Evolutionary conservation across 176 grass and related monocot species (phyloP), one percentile per base, ranked within the genome.

Genomic region (Miscanthus lutarioriparius): DNA sequence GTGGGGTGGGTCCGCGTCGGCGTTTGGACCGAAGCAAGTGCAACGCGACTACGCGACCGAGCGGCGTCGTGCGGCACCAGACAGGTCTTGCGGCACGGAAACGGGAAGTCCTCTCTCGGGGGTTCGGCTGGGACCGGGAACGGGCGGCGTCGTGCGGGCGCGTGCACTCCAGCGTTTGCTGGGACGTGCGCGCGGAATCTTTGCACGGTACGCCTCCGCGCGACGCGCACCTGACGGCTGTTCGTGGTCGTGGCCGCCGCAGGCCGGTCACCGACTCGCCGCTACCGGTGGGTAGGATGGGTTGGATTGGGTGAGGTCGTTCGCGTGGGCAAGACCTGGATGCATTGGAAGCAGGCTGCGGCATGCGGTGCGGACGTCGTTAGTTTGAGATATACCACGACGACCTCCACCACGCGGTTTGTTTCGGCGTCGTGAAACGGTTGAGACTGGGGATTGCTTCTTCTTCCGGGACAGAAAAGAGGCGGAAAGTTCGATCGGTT

Each of bases 151-250:
- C 30, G 72, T 77, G 80, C 38, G 67, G 33, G 47, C 12, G 76
- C 87, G 76, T 84, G 87, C 76, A 69, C 87, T 30, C 74, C 30
- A 79, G 45, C 47, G 17, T 10, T 23, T 68, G 27, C 47, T 1
- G 27, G 37, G 61, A 1, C 61, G 47, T 75, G 87, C 47, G 54
- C 48, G 64, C 33, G 80, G 80, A 87, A 84, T 83, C 84, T 88
- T 78, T 48, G 48, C 48, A 41, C 61, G 77, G 58, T 33, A 22
- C 45, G 69, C 26, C 41, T 12, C 48, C 17, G 19, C 58, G 58
- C 58, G 58, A 62, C 58, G 58, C 58, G 51, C 51, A 20, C 51
- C 51, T 5, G 19, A n/a, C 40, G 41, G 44, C 61, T 13, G 25
- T 0, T 64, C 37, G 32, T 35, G 15, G 7, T 64, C 37, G 32